These are phyloP conservation scores for Arabis hirsuta DNA, from an alignment of 345 rosid genomes.

Conservation along the genomic window DNA sequence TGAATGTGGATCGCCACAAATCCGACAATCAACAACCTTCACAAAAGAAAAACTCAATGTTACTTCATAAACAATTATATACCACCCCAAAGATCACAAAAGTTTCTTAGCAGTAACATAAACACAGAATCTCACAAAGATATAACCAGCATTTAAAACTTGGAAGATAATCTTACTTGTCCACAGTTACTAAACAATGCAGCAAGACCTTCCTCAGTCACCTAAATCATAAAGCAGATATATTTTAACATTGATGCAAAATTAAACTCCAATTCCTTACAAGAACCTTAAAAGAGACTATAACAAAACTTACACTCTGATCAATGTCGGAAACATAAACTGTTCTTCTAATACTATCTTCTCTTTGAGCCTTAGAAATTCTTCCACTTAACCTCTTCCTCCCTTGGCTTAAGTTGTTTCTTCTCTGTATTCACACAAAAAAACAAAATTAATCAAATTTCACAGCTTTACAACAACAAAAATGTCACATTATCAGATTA, in stretches of 20 bases:
- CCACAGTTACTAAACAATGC: constrained; percentile 76
- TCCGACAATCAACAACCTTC: constrained; percentile 95
- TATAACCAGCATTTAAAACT: constrained; percentile 4
- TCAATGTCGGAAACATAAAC: constrained; percentile 51
- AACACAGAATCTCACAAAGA: neutral
- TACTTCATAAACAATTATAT: constrained; percentile 20
- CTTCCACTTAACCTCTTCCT: constrained; percentile 68
- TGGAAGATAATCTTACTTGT: constrained; percentile 56
- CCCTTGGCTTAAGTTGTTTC: constrained; percentile 62
- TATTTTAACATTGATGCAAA: constrained; percentile 2
- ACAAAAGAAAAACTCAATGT: constrained; percentile 34
- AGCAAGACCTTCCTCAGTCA: constrained; percentile 91
- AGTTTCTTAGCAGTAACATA: constrained; percentile 1
- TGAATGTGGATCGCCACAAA: constrained; percentile 94
- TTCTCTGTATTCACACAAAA: constrained; percentile 53
- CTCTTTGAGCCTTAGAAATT: constrained; percentile 53
- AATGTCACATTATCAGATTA: constrained; percentile 17
- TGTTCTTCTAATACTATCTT: constrained; percentile 59
- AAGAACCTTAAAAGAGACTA: neutral
- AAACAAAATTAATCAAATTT: constrained; percentile 3
- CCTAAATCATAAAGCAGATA: constrained; percentile 49
- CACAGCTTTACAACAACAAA: constrained; percentile 3
- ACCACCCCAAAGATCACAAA: neutral
- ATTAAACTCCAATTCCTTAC: neutral
- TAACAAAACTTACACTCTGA: constrained; percentile 43